Base-by-base conservation (phyloP, 148 eudicot genomes). In the Rhododendron ferrugineum region DNA sequence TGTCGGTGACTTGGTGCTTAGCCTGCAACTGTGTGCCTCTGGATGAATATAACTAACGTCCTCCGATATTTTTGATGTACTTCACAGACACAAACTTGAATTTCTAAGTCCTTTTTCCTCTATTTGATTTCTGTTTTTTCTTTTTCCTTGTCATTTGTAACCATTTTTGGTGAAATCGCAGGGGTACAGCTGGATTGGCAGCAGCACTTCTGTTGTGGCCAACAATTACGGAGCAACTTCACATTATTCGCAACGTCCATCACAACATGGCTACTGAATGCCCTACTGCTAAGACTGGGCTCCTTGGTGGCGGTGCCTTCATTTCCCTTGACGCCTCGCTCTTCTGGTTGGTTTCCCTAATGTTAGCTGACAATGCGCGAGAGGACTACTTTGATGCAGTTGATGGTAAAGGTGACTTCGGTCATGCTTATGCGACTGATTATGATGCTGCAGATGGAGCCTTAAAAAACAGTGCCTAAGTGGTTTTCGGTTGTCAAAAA, bases 251-350 rank as follows among this genome's bases (percentile, higher is more conserved):
- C 42, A 94, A 90, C 32, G 87, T 95, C 34, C 98, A 96, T 82
- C 88, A 84, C 81, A 83, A 92, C 80, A 84, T 91, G 81, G 60
- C 84, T 30, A 91, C 92, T 37, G 8, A 34, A 1, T 96, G 99
- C 93, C 99, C 99, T 18, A 96, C 99, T n/a, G 98, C 99, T 60
- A 96, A 96, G 92, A 95, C 99, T 0, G 99, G 99, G 3, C 92
- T 96, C 76, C 94, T 96, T 36, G 99, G 99, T 18, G 99, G 99
- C 2, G 99, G 98, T 52, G 98, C 99, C 16, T 96, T 96, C 79
- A 86, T 96, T 34, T 90, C 99, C 34, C 97, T 96, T 2, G 98
- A 94, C 75, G 87, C 98, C 0, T 87, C 96, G 85, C 96, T 96
- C 84, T 91, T 96, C 88, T 96, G 98, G 98, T 88, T 96, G 92